Evolutionary conservation across 495 filamentous ascomycete genomes (phyloP), one percentile per base, ranked within the genome.

Genomic region (Penicillium silybi): DNA sequence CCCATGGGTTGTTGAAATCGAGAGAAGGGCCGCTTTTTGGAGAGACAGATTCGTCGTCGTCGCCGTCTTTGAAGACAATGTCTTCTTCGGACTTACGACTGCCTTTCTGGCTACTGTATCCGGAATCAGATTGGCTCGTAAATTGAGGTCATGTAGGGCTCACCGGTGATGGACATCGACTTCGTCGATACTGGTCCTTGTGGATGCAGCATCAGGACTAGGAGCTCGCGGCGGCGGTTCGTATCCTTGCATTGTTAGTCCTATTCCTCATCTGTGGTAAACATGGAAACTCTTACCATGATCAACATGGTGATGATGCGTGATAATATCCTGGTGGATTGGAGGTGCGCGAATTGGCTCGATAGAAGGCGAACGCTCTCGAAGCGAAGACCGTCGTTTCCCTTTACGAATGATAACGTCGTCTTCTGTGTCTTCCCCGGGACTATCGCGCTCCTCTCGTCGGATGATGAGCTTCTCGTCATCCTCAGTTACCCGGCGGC

Each of bases 231-330:
- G 71, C 7, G 72, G 55, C 16, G 66, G 26, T 8, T 68, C 60
- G 41, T 48, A 66, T 26, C 58, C 67, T 70, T 9, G 17, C 10
- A 22, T n/a, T 29, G n/a, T 57, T 42, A 66, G 57, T 41, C 29
- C 26, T 4, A 19, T 22, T 19, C 4, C 39, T 19, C n/a, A 15
- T 13, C 26, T 42, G 11, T 13, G 29, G 1, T 13, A 15, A 27
- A 9, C 7, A 10, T 35, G 6, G 10, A 5, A 13, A 2, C 10
- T n/a, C 57, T 34, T 55, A 70, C 90, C 91, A 71, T 96, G 89
- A 65, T 96, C 88, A 61, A 95, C 88, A 58, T 92, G 86, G 19
- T 86, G 79, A 62, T 93, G 91, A 66, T 91, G 89, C 2, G 88
- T 90, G 51, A 91, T 88, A 40, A 93, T 80, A 61, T 95, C 87